Percentiles rank a stretch among this genome's conserved stretches.
Evolutionary conservation across 768 basidiomycete genomes (phyloP).

Genomic region (Lenzites betulinus): DNA sequence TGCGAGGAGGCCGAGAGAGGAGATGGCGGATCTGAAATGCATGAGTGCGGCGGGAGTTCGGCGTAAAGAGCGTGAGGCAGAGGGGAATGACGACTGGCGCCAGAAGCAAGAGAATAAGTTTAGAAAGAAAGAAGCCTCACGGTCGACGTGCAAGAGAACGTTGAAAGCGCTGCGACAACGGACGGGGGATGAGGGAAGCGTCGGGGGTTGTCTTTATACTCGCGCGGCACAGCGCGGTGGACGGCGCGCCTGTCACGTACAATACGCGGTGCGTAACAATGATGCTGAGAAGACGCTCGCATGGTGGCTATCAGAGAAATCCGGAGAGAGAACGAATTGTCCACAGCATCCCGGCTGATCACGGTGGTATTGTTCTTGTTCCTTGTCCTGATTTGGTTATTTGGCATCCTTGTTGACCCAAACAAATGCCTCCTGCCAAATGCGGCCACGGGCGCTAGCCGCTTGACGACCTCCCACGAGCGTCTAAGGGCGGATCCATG

Average conservation of each 20-base stretch:
- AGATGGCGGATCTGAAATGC: constrained; percentile 17
- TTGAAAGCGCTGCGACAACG: constrained; percentile 18
- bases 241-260: not conserved
- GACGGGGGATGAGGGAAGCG: not conserved
- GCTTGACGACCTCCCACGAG: not conserved
- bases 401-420: constrained; percentile 5
- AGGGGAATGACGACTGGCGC: constrained; percentile 18
- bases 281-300: constrained; percentile 5
- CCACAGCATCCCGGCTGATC: constrained; percentile 8
- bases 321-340: not conserved
- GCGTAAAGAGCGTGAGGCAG: constrained; percentile 13
- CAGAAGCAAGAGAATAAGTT: constrained; percentile 20
- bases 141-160: not conserved
- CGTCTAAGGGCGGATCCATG: not conserved
- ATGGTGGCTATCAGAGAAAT: not conserved
- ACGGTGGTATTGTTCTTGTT: constrained; percentile 10
- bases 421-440: constrained; percentile 2
- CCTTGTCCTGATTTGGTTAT: constrained; percentile 4
- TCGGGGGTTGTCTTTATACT: constrained; percentile 6
- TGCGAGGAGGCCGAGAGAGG: constrained; percentile 15
- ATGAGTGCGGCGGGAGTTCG: constrained; percentile 14
- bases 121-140: not conserved
- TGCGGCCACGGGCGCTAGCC: constrained; percentile 1
- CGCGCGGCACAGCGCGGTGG: not conserved
- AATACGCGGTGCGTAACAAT: constrained; percentile 10